Evolutionary conservation across 768 basidiomycete genomes (phyloP).

Genomic region (Hysterangium stoloniferum): DNA sequence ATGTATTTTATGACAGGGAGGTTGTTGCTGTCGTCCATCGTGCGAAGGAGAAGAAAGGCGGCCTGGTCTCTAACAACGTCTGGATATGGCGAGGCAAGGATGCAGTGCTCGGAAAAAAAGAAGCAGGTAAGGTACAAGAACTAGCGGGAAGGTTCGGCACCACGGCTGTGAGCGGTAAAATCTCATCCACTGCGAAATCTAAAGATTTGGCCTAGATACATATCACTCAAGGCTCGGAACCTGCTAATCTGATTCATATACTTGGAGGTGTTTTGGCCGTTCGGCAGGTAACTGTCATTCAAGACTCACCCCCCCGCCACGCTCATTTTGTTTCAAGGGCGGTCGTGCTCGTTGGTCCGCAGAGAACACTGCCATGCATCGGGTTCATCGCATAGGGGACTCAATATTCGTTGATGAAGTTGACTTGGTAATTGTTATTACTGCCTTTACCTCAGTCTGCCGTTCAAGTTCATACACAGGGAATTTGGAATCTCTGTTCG

Average conservation of each 20-base stretch:
- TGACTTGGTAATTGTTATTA: constrained; percentile 46
- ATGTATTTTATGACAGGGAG: constrained; percentile 70
- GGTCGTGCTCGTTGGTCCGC: constrained; percentile 64
- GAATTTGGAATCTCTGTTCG: constrained; percentile 59
- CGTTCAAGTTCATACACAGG: constrained; percentile 10
- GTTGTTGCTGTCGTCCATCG: constrained; percentile 62
- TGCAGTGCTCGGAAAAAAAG: constrained; percentile 45
- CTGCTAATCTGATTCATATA: constrained; percentile 48
- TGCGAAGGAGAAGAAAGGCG: constrained; percentile 53
- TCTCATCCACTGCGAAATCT: neutral
- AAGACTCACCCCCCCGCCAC: neutral
- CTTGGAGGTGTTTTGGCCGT: constrained; percentile 68
- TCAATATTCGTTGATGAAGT: constrained; percentile 61
- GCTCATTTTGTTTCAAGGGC: constrained; percentile 36
- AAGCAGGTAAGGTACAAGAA: constrained; percentile 60
- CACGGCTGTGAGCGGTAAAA: constrained; percentile 36
- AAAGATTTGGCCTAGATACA: neutral
- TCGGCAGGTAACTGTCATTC: constrained; percentile 48
- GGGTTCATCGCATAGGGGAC: constrained; percentile 45
- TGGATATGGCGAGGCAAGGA: constrained; percentile 73
- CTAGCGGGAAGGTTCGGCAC: constrained; percentile 70
- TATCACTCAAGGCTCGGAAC: constrained; percentile 54
- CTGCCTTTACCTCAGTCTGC: constrained; percentile 8
- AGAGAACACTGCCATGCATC: constrained; percentile 80
- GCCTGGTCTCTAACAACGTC: constrained; percentile 59